Base-by-base conservation (phyloP, 768 basidiomycete species). In the Tylopilus intermedius region DNA sequence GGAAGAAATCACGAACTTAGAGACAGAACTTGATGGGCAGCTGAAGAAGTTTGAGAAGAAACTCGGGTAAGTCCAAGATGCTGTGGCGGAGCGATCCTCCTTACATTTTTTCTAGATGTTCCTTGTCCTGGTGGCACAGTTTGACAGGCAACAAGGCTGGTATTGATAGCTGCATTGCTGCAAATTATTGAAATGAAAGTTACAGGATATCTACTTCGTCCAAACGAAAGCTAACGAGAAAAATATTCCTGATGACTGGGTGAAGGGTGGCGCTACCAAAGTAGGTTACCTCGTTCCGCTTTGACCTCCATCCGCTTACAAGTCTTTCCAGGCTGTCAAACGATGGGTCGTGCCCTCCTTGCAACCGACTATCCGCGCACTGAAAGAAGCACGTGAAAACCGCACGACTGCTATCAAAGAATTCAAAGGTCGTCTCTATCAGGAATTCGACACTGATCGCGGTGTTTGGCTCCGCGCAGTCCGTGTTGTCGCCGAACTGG, bases 371-470 rank as follows among this genome's bases (percentile, higher is more conserved):
- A 80, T 98, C 47, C 84, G 91, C 18, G 72, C 82, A 51, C 76
- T 96, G 30, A 98, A 98, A 70, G 96, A 99, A 71, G 94, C 92
- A 3, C 82, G 91, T 39, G 96, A 99, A 71, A 91, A 83, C 51
- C 84, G 88, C 38, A 88, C 77, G 54, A 78, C 81, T 2, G 83
- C 84, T 6, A 82, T 92, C 71, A 93, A 88, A 66, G 78, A 81
- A 9, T 99, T 97, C 75, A 90, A 86, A 65, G 79, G 75, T 63
- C 80, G 84, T 37, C 72, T 94, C 15, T 95, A 78, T 60, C 79
- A 75, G 27, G 89, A 92, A 69, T 94, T 94, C 61, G 90, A 92
- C 65, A 70, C 77, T 4, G 90, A 94, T 63, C 83, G 90, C 41
- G 76, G 79, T 13, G 71, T 86, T 14, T 95, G 91, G 90, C 70